Base-by-base conservation (phyloP, 345 rosid species). In the Lepidium sativum region DNA sequence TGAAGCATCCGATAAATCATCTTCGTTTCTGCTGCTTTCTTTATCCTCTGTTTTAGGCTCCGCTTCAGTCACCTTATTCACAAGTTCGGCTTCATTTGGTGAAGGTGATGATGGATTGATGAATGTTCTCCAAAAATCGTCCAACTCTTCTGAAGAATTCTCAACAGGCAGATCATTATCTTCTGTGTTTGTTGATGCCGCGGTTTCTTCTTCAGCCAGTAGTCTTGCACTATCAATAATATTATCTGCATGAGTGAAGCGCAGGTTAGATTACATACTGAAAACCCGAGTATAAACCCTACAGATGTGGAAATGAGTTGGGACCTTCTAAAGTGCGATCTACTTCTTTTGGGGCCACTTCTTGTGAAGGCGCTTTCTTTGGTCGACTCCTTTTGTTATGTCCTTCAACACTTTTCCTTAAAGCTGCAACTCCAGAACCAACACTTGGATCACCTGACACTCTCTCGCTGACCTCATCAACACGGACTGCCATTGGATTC, bases 81-180 rank as follows among this genome's bases (percentile, higher is more conserved):
- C 68, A 42, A 32, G 68, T 54, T 63, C 73, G 20, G 37, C 51
- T 60, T 78, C 83, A 72, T 31, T 59, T 3, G 79, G 73, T 12
- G 85, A 48, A 16, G 79, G 73, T n/a, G 85, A 14, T 9, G 86
- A 40, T 63, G 88, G 58, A 43, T 76, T 54, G 65, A 79, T 18
- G 49, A 77, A 75, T 58, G 90, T 67, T 75, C 80, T 81, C 98
- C 91, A 79, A 68, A 87, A 92, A 50, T 80, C 81, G 56, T 86
- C 81, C 2, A 75, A 75, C 60, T 75, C 84, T 45, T 74, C 79
- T 21, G 76, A 25, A 54, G 75, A 40, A 61, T 37, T 39, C 2
- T 48, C 53, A 10, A 78, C 18, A 12, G 60, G 67, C 33, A 53
- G 52, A 35, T 77, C 84, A 11, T 41, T 61, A 20, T 38, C 68